phyloP scores from a whole-genome alignment of 2,329 filamentous ascomycete species.

The Verruconis gallopava region DNA sequence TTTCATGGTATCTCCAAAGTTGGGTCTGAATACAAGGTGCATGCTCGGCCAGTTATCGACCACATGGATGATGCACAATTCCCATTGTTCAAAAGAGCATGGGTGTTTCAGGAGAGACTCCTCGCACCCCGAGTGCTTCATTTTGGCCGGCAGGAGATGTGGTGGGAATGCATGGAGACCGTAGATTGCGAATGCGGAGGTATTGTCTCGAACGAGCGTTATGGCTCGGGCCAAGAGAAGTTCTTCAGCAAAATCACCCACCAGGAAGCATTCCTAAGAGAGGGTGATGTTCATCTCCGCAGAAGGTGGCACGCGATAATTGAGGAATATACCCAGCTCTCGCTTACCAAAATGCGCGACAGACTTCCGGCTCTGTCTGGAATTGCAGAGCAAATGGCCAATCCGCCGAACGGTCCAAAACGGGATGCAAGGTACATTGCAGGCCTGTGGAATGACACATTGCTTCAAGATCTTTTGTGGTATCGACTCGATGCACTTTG shows the following conservation, averaged over 20 bases:
- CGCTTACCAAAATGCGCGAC: constrained; percentile 5
- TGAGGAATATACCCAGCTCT: constrained; percentile 7
- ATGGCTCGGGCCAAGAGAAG: constrained; percentile 5
- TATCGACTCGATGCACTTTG: constrained; percentile 6
- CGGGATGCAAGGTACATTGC: constrained; percentile 4
- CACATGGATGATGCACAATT: constrained; percentile 8
- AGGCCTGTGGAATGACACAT: constrained; percentile 6
- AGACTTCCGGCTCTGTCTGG: constrained; percentile 10
- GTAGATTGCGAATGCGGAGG: constrained; percentile 6
- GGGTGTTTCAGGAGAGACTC: constrained; percentile 10
- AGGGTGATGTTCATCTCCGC: neutral
- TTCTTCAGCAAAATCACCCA: constrained; percentile 4
- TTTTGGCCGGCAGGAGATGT: constrained; percentile 7
- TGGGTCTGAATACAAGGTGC: constrained; percentile 4
- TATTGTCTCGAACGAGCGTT: constrained; percentile 1
- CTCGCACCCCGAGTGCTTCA: constrained; percentile 9
- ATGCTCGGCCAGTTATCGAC: constrained; percentile 6
- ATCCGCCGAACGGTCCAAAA: neutral
- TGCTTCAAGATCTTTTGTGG: constrained; percentile 9
- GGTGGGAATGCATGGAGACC: constrained; percentile 9
- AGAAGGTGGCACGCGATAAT: constrained; percentile 8
- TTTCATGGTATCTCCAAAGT: neutral
- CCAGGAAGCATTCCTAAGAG: neutral
- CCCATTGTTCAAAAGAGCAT: constrained; percentile 8
- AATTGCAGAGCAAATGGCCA: constrained; percentile 7